Evolutionary conservation across 2,329 filamentous ascomycete genomes (phyloP), one percentile per base, ranked within the genome.

Genomic region (Lecanosticta acicola): DNA sequence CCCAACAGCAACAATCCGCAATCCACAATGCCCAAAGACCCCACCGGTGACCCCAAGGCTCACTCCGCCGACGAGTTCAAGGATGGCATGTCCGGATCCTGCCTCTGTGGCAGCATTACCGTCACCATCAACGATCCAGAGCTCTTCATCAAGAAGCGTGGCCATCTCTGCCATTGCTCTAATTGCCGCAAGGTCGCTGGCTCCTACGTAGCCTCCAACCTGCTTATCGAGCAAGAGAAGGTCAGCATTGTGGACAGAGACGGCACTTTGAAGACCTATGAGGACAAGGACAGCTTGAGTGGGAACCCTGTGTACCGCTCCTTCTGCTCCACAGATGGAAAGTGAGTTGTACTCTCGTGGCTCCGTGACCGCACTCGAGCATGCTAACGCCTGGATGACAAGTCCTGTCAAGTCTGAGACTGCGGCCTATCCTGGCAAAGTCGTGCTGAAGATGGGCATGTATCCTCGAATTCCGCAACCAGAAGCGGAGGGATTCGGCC

Each of bases 181-280:
- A 78, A 76, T 49, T 77, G 74, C 59, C 68, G 72, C 34, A 76
- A 76, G 56, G 66, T 70, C 1, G 65, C 72, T 1, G 73, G 74
- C 38, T 69, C 66, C 3, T 69, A 66, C 43, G 65, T 69, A 2
- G 54, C 68, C 0, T 53, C 60, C 16, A 71, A 72, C 48, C 51
- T 73, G 11, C 58, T 64, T 4, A 70, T 73, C 17, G 66, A 70
- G 43, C 62, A 64, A 34, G 65, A 68, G 19, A 73, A 75, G 41
- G 71, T 77, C 21, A 61, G 63, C 2, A 68, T 75, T 32, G 59
- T 67, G 7, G 72, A 74, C 48, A 61, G 66, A 1, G 64, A 72
- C 43, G 69, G 69, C 0, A 72, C 67, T 21, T 43, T 76, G 53
- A 75, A 69, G 50, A 57, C 55, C 17, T 77, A 71, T 45, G 59